Evolutionary conservation across 495 filamentous ascomycete genomes (phyloP).

Genomic region (Penicillium verhagenii): DNA sequence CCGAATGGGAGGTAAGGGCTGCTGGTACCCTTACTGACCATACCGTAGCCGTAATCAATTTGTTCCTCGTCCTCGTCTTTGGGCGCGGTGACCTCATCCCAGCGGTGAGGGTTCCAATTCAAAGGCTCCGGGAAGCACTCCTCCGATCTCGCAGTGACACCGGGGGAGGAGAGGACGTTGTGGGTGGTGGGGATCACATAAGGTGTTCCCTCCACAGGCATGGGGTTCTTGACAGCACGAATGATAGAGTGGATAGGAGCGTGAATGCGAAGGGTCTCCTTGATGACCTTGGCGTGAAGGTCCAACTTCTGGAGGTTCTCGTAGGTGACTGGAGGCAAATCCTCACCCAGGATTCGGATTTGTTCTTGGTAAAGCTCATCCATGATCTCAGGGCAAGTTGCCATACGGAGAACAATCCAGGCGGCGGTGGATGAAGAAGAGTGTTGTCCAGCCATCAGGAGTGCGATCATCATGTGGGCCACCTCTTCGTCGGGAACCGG

Average conservation of each 20-base stretch:
- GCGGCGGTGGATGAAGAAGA: conserved; percentile 58
- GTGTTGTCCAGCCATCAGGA: conserved; percentile 67
- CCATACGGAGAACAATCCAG: conserved; percentile 61
- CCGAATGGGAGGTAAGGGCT: conserved; percentile 58
- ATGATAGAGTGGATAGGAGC: conserved; percentile 65
- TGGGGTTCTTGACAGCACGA: conserved; percentile 59
- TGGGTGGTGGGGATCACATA: conserved; percentile 50
- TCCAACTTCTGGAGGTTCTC: conserved; percentile 53
- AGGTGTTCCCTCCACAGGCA: conserved; percentile 47
- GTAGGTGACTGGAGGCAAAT: conserved; percentile 53
- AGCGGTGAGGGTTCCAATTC: conserved; percentile 54
- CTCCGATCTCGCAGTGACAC: conserved; percentile 43
- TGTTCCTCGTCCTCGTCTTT: conserved; percentile 40
- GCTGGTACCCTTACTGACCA: conserved; percentile 51
- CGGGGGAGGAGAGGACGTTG: conserved; percentile 49
- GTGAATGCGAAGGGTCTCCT: conserved; percentile 62
- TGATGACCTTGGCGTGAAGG: conserved; percentile 57
- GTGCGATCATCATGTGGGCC: conserved; percentile 68
- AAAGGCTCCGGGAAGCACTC: conserved; percentile 48
- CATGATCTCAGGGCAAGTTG: conserved; percentile 52
- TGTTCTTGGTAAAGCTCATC: conserved; percentile 62
- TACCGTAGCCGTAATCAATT: conserved; percentile 49
- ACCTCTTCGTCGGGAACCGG: conserved; percentile 60
- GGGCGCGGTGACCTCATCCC: conserved; percentile 35
- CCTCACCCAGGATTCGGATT: conserved; percentile 46